A percentile compares a stretch with the other conserved stretches of the same genome.
phyloP scores from a whole-genome alignment of 2,329 filamentous ascomycete genomes.

The Ophiostoma himal-ulmi region DNA sequence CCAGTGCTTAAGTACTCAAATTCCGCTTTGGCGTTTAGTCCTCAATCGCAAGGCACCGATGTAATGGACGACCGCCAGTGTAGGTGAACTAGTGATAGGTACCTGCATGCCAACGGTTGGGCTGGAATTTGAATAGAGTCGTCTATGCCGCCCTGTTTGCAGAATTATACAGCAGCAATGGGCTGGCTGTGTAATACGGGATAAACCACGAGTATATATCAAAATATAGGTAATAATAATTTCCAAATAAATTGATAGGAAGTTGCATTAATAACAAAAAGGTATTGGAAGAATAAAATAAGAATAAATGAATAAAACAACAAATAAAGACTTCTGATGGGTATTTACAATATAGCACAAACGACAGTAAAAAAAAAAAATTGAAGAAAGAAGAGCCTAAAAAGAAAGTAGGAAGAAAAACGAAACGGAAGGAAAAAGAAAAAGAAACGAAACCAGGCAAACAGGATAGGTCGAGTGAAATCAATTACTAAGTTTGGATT shows the following conservation, averaged over 20 bases:
- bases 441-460: background rate
- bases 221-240: too few relatives aligned
- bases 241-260: too few relatives aligned
- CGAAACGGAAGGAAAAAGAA: background rate
- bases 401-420: background rate
- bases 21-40: background rate
- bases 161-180: background rate
- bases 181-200: background rate
- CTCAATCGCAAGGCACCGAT: background rate
- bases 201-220: too few relatives aligned
- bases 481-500: background rate
- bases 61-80: background rate
- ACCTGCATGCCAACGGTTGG: constrained; percentile 3
- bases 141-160: background rate
- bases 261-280: too few relatives aligned
- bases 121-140: background rate
- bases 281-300: background rate
- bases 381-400: background rate
- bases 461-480: background rate
- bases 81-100: background rate
- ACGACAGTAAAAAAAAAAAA: background rate
- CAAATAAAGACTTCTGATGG: background rate
- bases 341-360: too few relatives aligned
- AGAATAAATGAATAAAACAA: background rate
- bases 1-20: background rate